phyloP scores from a whole-genome alignment of 352 stramenopile species.

The Phytophthora meadii region DNA sequence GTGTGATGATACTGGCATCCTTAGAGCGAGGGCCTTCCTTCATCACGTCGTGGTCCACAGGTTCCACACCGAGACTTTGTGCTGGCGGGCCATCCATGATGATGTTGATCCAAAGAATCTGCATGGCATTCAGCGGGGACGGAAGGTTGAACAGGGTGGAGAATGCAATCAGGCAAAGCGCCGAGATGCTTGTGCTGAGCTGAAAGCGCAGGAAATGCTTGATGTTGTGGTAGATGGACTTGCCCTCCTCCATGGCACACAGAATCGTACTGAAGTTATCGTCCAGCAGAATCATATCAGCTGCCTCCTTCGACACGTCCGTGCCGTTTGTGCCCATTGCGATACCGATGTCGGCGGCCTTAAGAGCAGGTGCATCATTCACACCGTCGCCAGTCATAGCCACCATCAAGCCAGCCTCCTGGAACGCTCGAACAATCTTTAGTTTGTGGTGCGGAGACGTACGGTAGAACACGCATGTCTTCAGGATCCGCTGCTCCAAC shows the following conservation, averaged over 20 bases:
- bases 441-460: conserved; percentile 96
- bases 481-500: conserved; percentile 84
- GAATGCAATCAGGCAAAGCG: conserved; percentile 91
- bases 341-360: conserved; percentile 96
- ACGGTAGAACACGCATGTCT: conserved; percentile 96
- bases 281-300: conserved; percentile 96
- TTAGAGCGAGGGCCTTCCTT: conserved; percentile 83
- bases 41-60: conserved; percentile 87
- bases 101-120: conserved; percentile 98
- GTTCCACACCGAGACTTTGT: conserved; percentile 88
- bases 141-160: conserved; percentile 62
- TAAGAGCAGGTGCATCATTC: conserved; percentile 98
- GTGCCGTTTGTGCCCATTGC: conserved; percentile 98
- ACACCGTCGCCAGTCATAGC: conserved; percentile 99
- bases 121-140: conserved; percentile 96
- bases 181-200: conserved; percentile 97
- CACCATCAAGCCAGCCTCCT: conserved; percentile 87
- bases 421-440: conserved; percentile 94
- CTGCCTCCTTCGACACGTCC: conserved; percentile 98
- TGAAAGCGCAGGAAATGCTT: conserved; percentile 97
- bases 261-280: conserved; percentile 97
- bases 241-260: conserved; percentile 95
- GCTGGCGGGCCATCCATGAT: conserved; percentile 96
- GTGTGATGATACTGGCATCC: conserved; percentile 83
- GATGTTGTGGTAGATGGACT: conserved; percentile 97